These are phyloP conservation scores for Zea mays DNA, from an alignment of 176 grass and related monocot species.

Conservation along the genomic window Zm-B73-REFERENCE-NAM-5.0 NC_050101.1:37597001-37597500, in stretches of 20 bases:
- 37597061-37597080: not conserved
- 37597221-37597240: not conserved
- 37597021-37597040: conserved; percentile 78
- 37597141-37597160: no score
- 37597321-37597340: conserved; percentile 9
- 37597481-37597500: not conserved
- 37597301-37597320: not conserved
- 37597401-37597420: not conserved
- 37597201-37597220: not conserved
- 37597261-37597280: not conserved
- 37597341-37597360: not conserved
- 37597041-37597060: conserved; percentile 39
- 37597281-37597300: not conserved
- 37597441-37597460: not conserved
- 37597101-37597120: not conserved
- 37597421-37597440: conserved; percentile 47
- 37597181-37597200: not conserved
- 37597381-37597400: conserved; percentile 41
- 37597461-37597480: not conserved
- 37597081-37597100: not conserved
- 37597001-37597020: conserved; percentile 52
- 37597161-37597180: not conserved
- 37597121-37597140: no score
- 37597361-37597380: not conserved
- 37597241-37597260: not conserved